Evolutionary conservation across 202 grass and related monocot species (phyloP), one percentile per base, ranked within the genome.

Genomic region (Schoenoplectus triqueter): DNA sequence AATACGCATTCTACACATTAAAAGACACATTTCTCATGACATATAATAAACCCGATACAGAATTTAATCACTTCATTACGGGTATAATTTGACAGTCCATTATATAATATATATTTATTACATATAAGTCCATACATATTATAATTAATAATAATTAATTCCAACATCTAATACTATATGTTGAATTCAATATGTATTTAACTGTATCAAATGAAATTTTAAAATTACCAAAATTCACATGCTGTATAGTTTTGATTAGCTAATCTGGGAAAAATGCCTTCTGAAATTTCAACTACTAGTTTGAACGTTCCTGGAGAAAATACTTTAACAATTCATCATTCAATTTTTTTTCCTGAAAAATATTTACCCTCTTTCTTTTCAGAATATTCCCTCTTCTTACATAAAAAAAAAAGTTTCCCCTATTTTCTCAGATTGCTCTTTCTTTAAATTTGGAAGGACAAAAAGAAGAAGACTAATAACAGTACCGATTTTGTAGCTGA

Each of bases 401-500:
- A 75, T 52, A 41, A 59, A 57, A n/a, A 40, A 31, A 51, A 75
- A 73, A 76, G 2, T 51, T 73, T 52, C 47, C 65, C 31, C 10
- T 5, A 68, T 21, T 74, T 11, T 11, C 71, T 18, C 6, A 55
- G 10, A 19, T 51, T 22, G 72, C 72, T 55, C 55, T 75, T 75
- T 54, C 72, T 11, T 75, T 6, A 13, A 21, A 55, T 39, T 75
- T 75, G 49, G 22, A 10, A 42, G 19, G 31, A 7, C 20, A 9
- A 44, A 39, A 76, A 55, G 1, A 54, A 76, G 21, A 76, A 6
- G 49, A 60, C 52, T 18, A 10, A 78, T 60, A 60, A 1, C 54
- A 78, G 13, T 78, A 78, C 74, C 52, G 14, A 60, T 59, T 60
- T 78, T 56, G 73, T 54, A 77, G 73, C 51, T 15, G 21, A 77